phyloP scores from a whole-genome alignment of 2,329 filamentous ascomycete genomes.

The Sarocladium kiliense region DNA sequence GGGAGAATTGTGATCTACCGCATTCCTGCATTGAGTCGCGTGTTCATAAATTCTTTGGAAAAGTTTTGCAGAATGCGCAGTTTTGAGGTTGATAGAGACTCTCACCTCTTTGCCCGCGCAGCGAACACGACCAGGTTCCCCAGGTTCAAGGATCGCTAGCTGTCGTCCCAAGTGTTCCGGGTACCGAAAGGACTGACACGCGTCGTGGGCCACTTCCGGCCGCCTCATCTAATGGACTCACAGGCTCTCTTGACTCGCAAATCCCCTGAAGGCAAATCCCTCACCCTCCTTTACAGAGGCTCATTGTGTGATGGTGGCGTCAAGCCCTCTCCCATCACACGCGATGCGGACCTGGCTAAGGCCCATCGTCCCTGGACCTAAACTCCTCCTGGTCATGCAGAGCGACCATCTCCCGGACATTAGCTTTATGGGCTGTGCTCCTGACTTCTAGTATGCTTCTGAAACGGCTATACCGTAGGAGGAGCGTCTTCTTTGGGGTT shows the following conservation, averaged over 20 bases:
- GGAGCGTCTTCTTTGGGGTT: not conserved
- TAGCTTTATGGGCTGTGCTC: not conserved
- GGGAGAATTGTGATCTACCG: not conserved
- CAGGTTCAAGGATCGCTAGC: not conserved
- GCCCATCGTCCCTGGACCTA: slow-evolving; percentile 9
- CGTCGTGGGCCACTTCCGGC: not conserved
- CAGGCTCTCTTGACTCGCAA: not conserved
- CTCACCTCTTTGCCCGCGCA: not conserved
- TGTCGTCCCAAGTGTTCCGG: not conserved
- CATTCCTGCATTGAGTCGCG: not conserved
- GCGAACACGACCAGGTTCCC: not conserved
- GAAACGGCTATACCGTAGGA: not conserved
- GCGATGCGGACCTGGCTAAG: not conserved
- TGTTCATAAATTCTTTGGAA: not conserved
- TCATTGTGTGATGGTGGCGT: slow-evolving; percentile 6
- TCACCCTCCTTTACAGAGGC: not conserved
- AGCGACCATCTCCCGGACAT: not conserved
- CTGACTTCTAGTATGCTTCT: not conserved
- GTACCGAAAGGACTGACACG: not conserved
- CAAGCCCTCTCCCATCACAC: not conserved
- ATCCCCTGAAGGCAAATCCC: slow-evolving; percentile 3
- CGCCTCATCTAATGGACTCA: not conserved
- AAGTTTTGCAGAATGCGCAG: not conserved
- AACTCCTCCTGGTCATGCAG: not conserved
- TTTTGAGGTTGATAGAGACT: not conserved